A percentile compares a stretch with the other conserved stretches of the same genome.
Conservation (phyloP, 805 yeast species). For the Schizosaccharomyces japonicus region DNA sequence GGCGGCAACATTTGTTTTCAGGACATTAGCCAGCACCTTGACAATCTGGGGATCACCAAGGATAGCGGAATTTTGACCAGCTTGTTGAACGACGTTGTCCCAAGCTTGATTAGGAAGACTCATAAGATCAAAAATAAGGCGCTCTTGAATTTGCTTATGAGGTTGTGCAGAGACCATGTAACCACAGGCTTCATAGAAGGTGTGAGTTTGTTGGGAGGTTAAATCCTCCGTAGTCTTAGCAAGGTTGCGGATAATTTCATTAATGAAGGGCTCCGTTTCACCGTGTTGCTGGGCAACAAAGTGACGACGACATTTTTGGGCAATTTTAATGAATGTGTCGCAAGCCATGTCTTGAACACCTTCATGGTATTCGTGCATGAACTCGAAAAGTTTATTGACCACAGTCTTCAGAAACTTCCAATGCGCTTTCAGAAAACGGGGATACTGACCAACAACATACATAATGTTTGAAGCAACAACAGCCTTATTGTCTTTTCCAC, state of each 20-base stretch:
- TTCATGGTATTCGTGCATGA: constrained; percentile 99
- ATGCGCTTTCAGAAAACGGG: constrained; percentile 88
- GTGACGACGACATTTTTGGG: constrained; percentile 83
- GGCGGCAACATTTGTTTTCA: constrained; percentile 86
- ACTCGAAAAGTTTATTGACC: constrained; percentile 81
- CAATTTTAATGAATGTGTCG: constrained; percentile 91
- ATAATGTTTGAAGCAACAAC: constrained; percentile 98
- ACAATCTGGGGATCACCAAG: constrained; percentile 49
- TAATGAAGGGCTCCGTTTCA: constrained; percentile 75
- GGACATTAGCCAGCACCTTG: constrained; percentile 74
- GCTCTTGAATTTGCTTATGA: constrained; percentile 40
- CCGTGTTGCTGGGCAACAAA: constrained; percentile 70
- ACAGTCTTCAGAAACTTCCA: constrained; percentile 95
- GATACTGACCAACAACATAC: constrained; percentile 98
- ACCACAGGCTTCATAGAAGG: constrained; percentile 94
- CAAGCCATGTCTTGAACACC: constrained; percentile 99
- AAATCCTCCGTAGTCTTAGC: constrained; percentile 73
- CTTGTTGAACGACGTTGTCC: constrained; percentile 67
- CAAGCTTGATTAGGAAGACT: constrained; percentile 82
- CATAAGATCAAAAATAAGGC: constrained; percentile 59
- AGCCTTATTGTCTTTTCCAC: constrained; percentile 95
- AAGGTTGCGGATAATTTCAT: constrained; percentile 63
- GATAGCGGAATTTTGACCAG: constrained; percentile 60
- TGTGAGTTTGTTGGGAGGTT: constrained; percentile 92
- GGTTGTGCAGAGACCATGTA: constrained; percentile 74